phyloP scores from a whole-genome alignment of 495 filamentous ascomycete species.

The Talaromyces thailandensis region DNA sequence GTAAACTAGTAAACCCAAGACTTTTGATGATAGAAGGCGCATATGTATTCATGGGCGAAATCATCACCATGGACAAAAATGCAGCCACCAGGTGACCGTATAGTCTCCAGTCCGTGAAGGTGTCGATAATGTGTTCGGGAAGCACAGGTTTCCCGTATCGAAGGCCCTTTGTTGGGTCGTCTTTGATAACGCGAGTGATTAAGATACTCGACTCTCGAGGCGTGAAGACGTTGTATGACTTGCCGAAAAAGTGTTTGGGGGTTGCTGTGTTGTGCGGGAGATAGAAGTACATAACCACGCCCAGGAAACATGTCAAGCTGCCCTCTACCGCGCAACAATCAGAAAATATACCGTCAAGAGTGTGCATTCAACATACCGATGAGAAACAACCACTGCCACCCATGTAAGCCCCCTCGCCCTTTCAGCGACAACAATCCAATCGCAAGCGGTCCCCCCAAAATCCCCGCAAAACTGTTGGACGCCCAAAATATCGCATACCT shows the following conservation, averaged over 20 bases:
- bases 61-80: slow-evolving; percentile 6
- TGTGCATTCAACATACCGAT: background rate
- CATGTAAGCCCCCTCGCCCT: background rate
- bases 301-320: slow-evolving; percentile 5
- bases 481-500: slow-evolving; percentile 5
- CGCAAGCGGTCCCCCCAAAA: slow-evolving; percentile 3
- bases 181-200: background rate
- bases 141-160: slow-evolving; percentile 4
- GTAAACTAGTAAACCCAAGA: slow-evolving; percentile 13
- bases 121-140: background rate
- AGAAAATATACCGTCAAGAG: background rate
- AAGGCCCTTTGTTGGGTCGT: slow-evolving; percentile 6
- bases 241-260: slow-evolving; percentile 2
- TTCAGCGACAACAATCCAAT: slow-evolving; percentile 1
- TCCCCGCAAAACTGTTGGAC: slow-evolving; percentile 6
- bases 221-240: slow-evolving; percentile 6
- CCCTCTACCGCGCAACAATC: background rate
- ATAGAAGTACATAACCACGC: background rate
- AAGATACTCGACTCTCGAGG: background rate
- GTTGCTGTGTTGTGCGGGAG: slow-evolving; percentile 1
- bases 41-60: slow-evolving; percentile 9
- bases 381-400: slow-evolving; percentile 7
- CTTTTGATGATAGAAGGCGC: slow-evolving; percentile 6
- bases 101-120: slow-evolving; percentile 5
- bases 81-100: slow-evolving; percentile 5